A percentile compares a stretch with the other conserved stretches of the same genome.
Conservation (phyloP, 805 yeast genomes). For the Kluyveromyces dobzhanskii region DNA sequence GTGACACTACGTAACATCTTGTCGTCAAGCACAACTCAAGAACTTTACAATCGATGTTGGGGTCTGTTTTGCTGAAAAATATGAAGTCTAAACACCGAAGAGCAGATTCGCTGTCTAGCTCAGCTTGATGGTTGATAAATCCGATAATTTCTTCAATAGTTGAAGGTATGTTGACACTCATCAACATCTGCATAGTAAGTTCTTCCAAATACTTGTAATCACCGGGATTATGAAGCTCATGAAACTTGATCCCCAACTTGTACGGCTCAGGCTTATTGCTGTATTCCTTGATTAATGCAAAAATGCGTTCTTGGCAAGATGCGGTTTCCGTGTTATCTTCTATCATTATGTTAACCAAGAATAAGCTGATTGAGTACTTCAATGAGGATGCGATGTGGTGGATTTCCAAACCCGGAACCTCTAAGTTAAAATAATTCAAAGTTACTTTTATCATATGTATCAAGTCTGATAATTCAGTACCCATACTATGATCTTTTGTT, state of each 20-base stretch:
- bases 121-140: conserved; percentile 24
- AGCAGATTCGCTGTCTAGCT: conserved; percentile 20
- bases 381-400: conserved; percentile 16
- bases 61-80: conserved; percentile 27
- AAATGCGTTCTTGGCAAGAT: conserved; percentile 12
- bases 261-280: conserved; percentile 28
- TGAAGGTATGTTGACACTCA: conserved; percentile 19
- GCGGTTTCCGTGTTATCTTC: conserved; percentile 10
- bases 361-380: conserved; percentile 16
- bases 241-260: conserved; percentile 22
- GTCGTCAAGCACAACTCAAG: conserved; percentile 25
- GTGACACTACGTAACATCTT: conserved; percentile 20
- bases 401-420: conserved; percentile 8
- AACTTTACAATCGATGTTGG: conserved; percentile 18
- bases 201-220: conserved; percentile 19
- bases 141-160: conserved; percentile 20
- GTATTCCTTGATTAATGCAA: conserved; percentile 20
- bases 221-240: conserved; percentile 6
- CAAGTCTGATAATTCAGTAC: conserved; percentile 4
- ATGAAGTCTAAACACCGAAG: conserved; percentile 30
- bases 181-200: conserved; percentile 31
- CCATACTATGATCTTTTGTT: conserved; percentile 1
- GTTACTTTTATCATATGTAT: conserved; percentile 14
- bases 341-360: conserved; percentile 24
- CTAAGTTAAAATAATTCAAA: conserved; percentile 9